Percentiles rank a stretch among this genome's conserved stretches.
These are phyloP conservation scores for Cylindrotheca closterium DNA, from an alignment of 108 stramenopile genomes.

Conservation along the genomic window DNA sequence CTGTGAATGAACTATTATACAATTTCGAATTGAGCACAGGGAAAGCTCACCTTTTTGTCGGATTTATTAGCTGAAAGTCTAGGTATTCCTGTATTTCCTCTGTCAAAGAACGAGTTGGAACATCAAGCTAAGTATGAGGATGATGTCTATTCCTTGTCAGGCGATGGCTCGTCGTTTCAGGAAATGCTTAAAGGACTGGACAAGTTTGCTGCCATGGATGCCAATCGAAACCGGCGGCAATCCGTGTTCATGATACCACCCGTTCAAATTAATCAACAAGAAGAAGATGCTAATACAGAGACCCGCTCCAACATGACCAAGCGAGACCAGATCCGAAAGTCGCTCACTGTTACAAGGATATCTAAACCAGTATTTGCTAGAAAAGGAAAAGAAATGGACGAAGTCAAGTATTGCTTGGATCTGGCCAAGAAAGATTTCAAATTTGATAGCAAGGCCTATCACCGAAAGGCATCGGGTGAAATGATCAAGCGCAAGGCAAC, in stretches of 20 bases:
- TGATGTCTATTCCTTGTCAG: constrained; percentile 51
- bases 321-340: constrained; percentile 15
- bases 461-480: constrained; percentile 57
- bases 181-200: constrained; percentile 35
- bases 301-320: constrained; percentile 31
- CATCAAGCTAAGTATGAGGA: constrained; percentile 73
- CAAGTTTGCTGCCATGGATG: constrained; percentile 51
- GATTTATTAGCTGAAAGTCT: constrained; percentile 29
- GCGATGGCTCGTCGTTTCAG: constrained; percentile 21
- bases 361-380: constrained; percentile 26
- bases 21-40: too few species aligned
- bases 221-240: constrained; percentile 52
- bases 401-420: constrained; percentile 45
- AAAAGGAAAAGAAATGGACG: constrained; percentile 60
- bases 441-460: constrained; percentile 47
- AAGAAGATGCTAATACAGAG: constrained; percentile 28
- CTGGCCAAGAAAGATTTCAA: constrained; percentile 51
- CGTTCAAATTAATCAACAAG: constrained; percentile 9
- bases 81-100: constrained; percentile 76
- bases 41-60: not conserved
- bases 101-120: constrained; percentile 68
- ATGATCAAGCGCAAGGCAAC: constrained; percentile 19
- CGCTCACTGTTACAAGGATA: constrained; percentile 1
- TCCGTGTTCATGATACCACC: constrained; percentile 38
- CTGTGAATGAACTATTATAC: too few species aligned